Evolutionary conservation across 2,329 filamentous ascomycete species (phyloP).

Genomic region (Diaporthe vexans): DNA sequence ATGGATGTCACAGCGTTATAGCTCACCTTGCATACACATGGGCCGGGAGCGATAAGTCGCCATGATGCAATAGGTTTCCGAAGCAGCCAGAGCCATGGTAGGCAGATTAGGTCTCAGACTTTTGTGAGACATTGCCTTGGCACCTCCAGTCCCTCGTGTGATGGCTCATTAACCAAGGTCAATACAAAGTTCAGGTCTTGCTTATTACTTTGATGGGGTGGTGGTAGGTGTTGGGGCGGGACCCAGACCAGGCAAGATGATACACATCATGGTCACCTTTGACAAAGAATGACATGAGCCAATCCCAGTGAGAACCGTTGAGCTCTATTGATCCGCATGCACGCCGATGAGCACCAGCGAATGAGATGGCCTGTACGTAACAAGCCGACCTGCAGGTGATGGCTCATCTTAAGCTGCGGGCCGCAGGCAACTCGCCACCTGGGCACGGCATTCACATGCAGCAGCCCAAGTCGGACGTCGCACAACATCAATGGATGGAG

Average conservation of each 20-base stretch:
- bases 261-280: not conserved
- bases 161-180: not conserved
- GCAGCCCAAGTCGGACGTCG: conserved; percentile 21
- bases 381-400: conserved; percentile 17
- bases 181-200: too few species aligned
- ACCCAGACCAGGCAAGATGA: not conserved
- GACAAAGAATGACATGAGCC: conserved; percentile 6
- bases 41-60: too few species aligned
- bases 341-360: not conserved
- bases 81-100: not conserved
- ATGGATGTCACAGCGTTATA: too few species aligned
- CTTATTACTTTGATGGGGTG: too few species aligned
- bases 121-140: not conserved
- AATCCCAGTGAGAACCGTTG: not conserved
- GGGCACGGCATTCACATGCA: conserved; percentile 30
- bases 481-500: conserved; percentile 4
- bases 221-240: not conserved
- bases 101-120: not conserved
- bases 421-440: conserved; percentile 12
- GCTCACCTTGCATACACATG: too few species aligned
- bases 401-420: conserved; percentile 9
- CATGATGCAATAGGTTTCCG: too few species aligned
- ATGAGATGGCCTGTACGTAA: not conserved
- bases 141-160: not conserved
- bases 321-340: not conserved